Evolutionary conservation across 306 rosid genomes (phyloP).

Genomic region (Prunus mongolica): DNA sequence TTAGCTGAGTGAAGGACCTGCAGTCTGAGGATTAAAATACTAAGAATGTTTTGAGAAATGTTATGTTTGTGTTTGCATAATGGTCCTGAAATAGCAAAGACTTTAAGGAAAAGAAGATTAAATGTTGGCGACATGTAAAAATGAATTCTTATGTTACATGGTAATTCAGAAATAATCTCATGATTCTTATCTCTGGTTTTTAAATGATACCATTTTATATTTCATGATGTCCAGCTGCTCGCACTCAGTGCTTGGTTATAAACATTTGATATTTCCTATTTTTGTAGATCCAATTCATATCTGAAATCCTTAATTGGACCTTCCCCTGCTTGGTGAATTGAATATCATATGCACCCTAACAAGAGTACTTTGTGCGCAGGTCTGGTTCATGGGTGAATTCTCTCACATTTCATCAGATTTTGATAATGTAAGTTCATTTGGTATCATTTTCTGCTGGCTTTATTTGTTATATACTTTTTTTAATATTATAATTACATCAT

Average conservation of each 20-base stretch:
- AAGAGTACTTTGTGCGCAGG: slow-evolving; percentile 39
- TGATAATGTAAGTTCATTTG: slow-evolving; percentile 52
- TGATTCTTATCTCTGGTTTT: no score
- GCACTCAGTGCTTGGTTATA: neutral
- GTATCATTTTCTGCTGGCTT: slow-evolving; percentile 5
- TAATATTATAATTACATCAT: neutral
- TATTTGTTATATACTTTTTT: neutral
- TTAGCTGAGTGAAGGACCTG: no score
- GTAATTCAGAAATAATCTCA: no score
- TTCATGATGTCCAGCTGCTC: neutral
- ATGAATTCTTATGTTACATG: no score
- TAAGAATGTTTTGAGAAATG: no score
- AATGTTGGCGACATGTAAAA: no score
- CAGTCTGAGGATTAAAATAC: no score
- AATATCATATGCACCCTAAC: neutral
- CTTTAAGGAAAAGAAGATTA: no score
- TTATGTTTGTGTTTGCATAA: no score
- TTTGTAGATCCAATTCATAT: neutral
- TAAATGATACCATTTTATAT: neutral
- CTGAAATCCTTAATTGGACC: neutral
- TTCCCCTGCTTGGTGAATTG: neutral
- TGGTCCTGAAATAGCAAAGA: no score
- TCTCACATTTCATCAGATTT: slow-evolving; percentile 60
- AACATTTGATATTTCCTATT: neutral
- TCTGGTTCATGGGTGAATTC: slow-evolving; percentile 84